A percentile compares a stretch with the other conserved stretches of the same genome.
Evolutionary conservation across 164 flowering plant genomes (phyloP).

Genomic region (Magnolia changhungtana): DNA sequence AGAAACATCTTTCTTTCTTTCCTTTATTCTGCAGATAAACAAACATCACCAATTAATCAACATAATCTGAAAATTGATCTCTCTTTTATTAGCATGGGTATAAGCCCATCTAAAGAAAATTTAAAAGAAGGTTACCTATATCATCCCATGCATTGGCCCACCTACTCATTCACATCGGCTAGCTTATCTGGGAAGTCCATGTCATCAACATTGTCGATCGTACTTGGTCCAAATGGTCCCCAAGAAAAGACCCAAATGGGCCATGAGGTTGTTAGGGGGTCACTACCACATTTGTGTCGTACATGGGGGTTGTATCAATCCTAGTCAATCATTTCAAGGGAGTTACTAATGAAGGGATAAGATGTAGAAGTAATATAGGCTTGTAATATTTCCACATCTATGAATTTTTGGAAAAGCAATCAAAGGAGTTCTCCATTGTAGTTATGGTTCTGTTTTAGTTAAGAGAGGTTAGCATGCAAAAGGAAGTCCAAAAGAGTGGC

Average conservation of each 20-base stretch:
- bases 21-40: no score
- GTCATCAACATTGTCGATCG: not conserved
- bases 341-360: slow-evolving; percentile 5
- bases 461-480: not conserved
- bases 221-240: not conserved
- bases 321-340: not conserved
- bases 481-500: slow-evolving; percentile 5
- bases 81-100: no score
- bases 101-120: no score
- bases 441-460: not conserved
- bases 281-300: not conserved
- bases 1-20: no score
- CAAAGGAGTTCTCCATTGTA: not conserved
- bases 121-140: no score
- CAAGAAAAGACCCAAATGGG: not conserved
- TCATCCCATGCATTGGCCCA: no score
- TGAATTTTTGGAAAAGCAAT: slow-evolving; percentile 4
- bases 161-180: no score
- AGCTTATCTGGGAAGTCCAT: not conserved
- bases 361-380: not conserved
- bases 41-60: no score
- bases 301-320: not conserved
- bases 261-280: not conserved
- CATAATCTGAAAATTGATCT: no score
- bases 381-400: not conserved